These are phyloP conservation scores for Ascochyta clinopodiicola DNA, from an alignment of 2,329 filamentous ascomycete species.

Conservation along the genomic window DNA sequence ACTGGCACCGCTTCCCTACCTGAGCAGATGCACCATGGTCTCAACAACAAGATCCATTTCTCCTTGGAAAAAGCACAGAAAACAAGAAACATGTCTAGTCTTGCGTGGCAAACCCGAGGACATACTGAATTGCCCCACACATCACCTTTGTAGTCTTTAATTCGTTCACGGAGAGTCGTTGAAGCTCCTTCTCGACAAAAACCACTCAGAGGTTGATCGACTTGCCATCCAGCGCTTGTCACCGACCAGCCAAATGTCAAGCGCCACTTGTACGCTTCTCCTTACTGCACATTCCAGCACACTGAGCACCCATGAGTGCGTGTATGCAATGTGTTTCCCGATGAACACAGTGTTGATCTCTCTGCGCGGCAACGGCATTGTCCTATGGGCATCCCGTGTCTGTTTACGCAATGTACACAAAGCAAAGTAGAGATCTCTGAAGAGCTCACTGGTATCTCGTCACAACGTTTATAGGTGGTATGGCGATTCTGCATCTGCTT, in stretches of 20 bases:
- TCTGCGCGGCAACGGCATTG: not conserved
- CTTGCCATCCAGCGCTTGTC: conserved; percentile 69
- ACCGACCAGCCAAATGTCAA: conserved; percentile 65
- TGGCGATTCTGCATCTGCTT: too few relatives aligned
- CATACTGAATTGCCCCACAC: not conserved
- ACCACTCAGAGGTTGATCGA: conserved; percentile 56
- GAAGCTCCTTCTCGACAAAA: not conserved
- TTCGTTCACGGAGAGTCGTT: not conserved
- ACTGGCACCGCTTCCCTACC: too few relatives aligned
- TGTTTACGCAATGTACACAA: not conserved
- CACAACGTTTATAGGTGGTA: too few relatives aligned
- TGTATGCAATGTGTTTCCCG: conserved; percentile 69
- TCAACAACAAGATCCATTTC: too few relatives aligned
- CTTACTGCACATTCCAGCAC: conserved; percentile 69
- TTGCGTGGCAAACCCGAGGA: not conserved
- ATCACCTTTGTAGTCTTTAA: not conserved
- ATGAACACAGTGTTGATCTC: conserved; percentile 68
- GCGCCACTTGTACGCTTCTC: conserved; percentile 66
- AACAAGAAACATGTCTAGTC: not conserved
- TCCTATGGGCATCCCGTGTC: not conserved
- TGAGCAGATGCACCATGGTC: too few relatives aligned
- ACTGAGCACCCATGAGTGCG: conserved; percentile 70
- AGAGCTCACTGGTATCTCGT: not conserved
- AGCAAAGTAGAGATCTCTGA: not conserved
- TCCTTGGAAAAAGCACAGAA: too few relatives aligned